A percentile compares a stretch with the other conserved stretches of the same genome.
Evolutionary conservation across 2,329 filamentous ascomycete genomes (phyloP).

Genomic region (Alternaria longipes): DNA sequence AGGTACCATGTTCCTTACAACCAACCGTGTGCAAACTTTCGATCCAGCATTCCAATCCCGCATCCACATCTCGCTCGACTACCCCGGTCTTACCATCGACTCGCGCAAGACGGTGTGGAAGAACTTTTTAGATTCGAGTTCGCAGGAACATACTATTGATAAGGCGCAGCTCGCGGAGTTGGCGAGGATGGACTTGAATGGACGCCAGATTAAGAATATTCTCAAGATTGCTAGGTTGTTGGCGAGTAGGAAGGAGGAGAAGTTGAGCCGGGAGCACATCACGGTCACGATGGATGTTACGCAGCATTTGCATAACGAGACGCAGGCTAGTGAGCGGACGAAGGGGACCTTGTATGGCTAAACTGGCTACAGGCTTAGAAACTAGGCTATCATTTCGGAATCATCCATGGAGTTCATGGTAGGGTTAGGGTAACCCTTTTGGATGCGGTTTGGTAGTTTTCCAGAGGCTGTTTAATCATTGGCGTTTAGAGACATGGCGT

Average conservation of each 20-base stretch:
- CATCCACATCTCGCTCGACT: slow-evolving; percentile 45
- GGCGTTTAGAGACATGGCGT: background rate
- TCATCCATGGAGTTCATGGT: background rate
- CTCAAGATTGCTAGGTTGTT: slow-evolving; percentile 44
- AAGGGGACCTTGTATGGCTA: slow-evolving; percentile 29
- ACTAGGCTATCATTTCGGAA: too few relatives aligned
- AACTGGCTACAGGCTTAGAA: background rate
- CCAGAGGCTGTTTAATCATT: background rate
- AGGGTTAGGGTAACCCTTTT: background rate
- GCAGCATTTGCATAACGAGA: slow-evolving; percentile 53
- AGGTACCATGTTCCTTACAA: slow-evolving; percentile 49
- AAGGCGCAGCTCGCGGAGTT: slow-evolving; percentile 40
- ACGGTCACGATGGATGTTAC: slow-evolving; percentile 51
- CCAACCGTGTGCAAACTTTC: slow-evolving; percentile 45
- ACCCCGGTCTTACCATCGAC: slow-evolving; percentile 36
- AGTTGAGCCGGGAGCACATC: slow-evolving; percentile 42
- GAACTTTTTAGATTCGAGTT: slow-evolving; percentile 47
- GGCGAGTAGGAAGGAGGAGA: slow-evolving; percentile 39
- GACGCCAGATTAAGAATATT: slow-evolving; percentile 62
- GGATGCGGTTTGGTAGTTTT: too few relatives aligned
- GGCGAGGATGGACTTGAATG: slow-evolving; percentile 56
- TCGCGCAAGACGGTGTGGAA: slow-evolving; percentile 50
- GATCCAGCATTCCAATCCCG: slow-evolving; percentile 45
- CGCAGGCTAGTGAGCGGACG: slow-evolving; percentile 40
- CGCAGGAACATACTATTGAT: slow-evolving; percentile 27